Percentiles rank a stretch among this genome's conserved stretches.
These are phyloP conservation scores for Rhynchosporium graminicola DNA, from an alignment of 2,329 filamentous ascomycete genomes.

Conservation along the genomic window DNA sequence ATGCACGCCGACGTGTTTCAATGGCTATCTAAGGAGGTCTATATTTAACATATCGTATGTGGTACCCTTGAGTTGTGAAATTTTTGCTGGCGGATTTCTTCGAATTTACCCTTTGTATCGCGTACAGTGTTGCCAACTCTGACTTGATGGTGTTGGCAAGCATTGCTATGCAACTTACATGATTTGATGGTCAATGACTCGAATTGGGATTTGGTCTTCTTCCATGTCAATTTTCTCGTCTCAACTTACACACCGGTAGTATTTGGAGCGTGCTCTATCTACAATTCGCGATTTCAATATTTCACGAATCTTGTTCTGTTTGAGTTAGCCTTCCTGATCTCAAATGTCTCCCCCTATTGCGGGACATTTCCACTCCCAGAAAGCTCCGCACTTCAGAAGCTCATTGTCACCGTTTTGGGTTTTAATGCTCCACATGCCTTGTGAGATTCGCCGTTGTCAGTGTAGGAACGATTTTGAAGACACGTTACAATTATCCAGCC, in stretches of 20 bases:
- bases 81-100: not conserved
- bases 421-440: too few relatives aligned
- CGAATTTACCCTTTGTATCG: not conserved
- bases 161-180: not conserved
- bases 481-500: too few relatives aligned
- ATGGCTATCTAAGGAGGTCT: slow-evolving; percentile 31
- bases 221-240: not conserved
- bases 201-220: not conserved
- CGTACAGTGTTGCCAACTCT: too few relatives aligned
- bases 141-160: not conserved
- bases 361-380: too few relatives aligned
- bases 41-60: slow-evolving; percentile 16
- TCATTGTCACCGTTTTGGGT: too few relatives aligned
- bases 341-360: not conserved
- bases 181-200: not conserved
- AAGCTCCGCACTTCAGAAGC: too few relatives aligned
- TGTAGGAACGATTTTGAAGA: too few relatives aligned
- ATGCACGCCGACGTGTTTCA: slow-evolving; percentile 30
- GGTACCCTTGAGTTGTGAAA: not conserved
- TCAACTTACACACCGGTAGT: slow-evolving; percentile 3
- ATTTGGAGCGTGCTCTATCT: not conserved
- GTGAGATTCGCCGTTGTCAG: too few relatives aligned
- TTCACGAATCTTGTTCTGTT: not conserved
- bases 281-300: not conserved
- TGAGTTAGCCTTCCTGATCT: slow-evolving; percentile 2